Percentiles rank a stretch among this genome's conserved stretches.
Evolutionary conservation across 768 basidiomycete species (phyloP).

Genomic region (Solioccasus polychromus): DNA sequence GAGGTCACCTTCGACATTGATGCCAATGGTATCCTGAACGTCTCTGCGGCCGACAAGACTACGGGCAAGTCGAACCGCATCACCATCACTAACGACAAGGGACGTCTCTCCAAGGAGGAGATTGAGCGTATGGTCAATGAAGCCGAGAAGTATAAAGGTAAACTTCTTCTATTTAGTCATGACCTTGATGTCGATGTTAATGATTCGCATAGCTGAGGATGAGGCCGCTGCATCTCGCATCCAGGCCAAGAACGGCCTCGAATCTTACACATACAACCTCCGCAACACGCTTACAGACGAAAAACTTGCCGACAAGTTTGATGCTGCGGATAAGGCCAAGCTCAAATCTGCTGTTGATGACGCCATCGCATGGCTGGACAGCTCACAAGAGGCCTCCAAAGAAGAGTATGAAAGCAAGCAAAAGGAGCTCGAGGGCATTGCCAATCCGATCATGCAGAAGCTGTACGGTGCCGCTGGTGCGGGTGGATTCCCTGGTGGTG

Average conservation of each 20-base stretch:
- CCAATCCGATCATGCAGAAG: slow-evolving; percentile 72
- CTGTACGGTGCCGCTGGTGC: slow-evolving; percentile 61
- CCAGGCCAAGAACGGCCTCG: slow-evolving; percentile 84
- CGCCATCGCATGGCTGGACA: slow-evolving; percentile 81
- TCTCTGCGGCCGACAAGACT: slow-evolving; percentile 93
- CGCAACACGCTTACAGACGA: slow-evolving; percentile 86
- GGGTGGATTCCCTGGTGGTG: slow-evolving; percentile 59
- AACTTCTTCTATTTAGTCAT: slow-evolving; percentile 17
- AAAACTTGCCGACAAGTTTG: slow-evolving; percentile 85
- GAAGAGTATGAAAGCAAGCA: slow-evolving; percentile 92
- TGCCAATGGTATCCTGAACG: slow-evolving; percentile 94
- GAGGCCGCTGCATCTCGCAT: slow-evolving; percentile 84
- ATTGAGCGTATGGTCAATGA: slow-evolving; percentile 97
- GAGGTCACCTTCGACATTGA: slow-evolving; percentile 99
- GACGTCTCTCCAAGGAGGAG: slow-evolving; percentile 94
- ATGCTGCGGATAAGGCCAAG: slow-evolving; percentile 80
- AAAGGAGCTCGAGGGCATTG: slow-evolving; percentile 86
- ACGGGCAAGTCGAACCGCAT: slow-evolving; percentile 95
- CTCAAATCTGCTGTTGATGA: slow-evolving; percentile 81
- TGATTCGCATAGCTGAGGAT: slow-evolving; percentile 60
- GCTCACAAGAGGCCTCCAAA: slow-evolving; percentile 85
- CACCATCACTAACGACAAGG: slow-evolving; percentile 96
- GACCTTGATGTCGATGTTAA: slow-evolving; percentile 7
- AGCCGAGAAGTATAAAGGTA: slow-evolving; percentile 89
- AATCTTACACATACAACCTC: slow-evolving; percentile 94